Conservation (phyloP, 139 green algal species). For the Chlorella sorokiniana region DNA sequence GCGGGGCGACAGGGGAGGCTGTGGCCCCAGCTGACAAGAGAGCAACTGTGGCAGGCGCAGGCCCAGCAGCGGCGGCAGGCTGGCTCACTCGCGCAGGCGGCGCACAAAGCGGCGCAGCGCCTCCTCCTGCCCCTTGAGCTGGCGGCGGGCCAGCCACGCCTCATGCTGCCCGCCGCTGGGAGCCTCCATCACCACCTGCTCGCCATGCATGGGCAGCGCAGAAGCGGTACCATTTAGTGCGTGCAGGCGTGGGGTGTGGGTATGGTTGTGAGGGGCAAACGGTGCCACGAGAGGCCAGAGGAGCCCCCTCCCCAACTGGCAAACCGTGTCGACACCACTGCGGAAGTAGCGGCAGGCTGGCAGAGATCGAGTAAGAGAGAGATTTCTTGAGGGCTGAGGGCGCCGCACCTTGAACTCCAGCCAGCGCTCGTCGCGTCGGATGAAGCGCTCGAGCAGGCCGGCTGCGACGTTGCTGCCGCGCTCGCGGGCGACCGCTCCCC, state of each 20-base stretch:
- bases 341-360: no score
- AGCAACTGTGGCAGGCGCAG: no score
- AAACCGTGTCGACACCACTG: no score
- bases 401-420: conserved; percentile 55
- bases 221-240: neutral
- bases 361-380: neutral
- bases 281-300: no score
- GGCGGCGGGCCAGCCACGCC: conserved; percentile 20
- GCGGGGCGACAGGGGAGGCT: no score
- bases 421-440: conserved; percentile 52
- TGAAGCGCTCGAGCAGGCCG: conserved; percentile 46
- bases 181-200: conserved; percentile 16
- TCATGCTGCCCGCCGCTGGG: neutral
- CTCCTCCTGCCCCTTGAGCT: conserved; percentile 17
- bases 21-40: no score
- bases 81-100: conserved; percentile 20
- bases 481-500: conserved; percentile 41
- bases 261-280: no score
- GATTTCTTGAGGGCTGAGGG: neutral
- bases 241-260: no score
- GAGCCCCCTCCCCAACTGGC: no score
- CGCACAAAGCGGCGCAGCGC: conserved; percentile 18
- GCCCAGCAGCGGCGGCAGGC: neutral
- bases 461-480: conserved; percentile 39
- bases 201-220: neutral